Percentiles rank a stretch among this genome's conserved stretches.
Conservation (phyloP, 306 rosid species). For the Quercus mongolica region DNA sequence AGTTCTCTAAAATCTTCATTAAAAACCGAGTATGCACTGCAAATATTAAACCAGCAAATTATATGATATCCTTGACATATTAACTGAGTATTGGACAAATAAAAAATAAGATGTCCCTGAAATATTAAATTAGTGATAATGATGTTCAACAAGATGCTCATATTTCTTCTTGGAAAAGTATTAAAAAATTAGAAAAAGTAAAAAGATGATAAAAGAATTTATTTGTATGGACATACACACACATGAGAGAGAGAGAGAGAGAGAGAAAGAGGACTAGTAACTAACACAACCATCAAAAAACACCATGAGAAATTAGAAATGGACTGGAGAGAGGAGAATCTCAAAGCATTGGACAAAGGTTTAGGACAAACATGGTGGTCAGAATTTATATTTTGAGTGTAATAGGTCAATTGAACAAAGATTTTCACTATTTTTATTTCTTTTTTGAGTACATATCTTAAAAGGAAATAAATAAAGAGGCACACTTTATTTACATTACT, state of each 20-base stretch:
- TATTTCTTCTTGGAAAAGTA: not conserved
- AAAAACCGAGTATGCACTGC: conserved; percentile 94
- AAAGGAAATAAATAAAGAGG: not conserved
- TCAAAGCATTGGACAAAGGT: not conserved
- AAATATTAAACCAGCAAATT: conserved; percentile 7
- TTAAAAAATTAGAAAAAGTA: not conserved
- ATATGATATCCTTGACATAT: not conserved
- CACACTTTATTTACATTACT: not conserved
- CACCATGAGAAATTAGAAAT: not conserved
- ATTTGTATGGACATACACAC: not conserved
- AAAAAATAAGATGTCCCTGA: not conserved
- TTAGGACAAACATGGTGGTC: not conserved
- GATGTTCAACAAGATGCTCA: not conserved
- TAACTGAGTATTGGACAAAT: not conserved
- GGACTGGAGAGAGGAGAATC: not conserved
- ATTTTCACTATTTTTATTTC: not conserved
- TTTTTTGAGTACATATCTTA: not conserved
- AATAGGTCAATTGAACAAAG: not conserved
- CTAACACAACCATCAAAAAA: no score
- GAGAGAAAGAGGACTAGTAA: no score
- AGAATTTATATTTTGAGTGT: not conserved
- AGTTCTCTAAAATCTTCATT: conserved; percentile 95
- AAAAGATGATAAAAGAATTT: not conserved
- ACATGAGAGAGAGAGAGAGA: not conserved
- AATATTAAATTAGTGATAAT: not conserved